Evolutionary conservation across 106 monocot species (phyloP).

Genomic region (Amphibolis antarctica): DNA sequence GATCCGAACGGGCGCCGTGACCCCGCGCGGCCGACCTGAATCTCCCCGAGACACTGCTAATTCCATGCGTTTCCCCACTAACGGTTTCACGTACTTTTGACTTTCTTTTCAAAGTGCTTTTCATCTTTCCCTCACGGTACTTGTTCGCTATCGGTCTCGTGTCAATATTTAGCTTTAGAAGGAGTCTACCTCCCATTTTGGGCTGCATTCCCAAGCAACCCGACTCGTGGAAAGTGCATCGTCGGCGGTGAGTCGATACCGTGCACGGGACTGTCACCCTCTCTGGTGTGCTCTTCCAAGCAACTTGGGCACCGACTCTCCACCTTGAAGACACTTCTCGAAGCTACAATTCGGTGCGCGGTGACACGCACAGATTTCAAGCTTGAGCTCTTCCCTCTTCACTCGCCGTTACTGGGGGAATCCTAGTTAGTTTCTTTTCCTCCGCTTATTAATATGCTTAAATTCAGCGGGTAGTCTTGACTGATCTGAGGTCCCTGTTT

Average conservation of each 20-base stretch:
- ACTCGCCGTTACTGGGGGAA: slow-evolving; percentile 37
- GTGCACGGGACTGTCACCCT: slow-evolving; percentile 8
- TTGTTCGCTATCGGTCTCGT: slow-evolving; percentile 19
- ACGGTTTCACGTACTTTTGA: slow-evolving; percentile 22
- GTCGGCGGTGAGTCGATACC: too few species aligned
- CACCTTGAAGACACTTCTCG: slow-evolving; percentile 12
- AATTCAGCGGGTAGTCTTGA: slow-evolving; percentile 20
- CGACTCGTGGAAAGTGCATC: slow-evolving; percentile 7
- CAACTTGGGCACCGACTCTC: slow-evolving; percentile 6
- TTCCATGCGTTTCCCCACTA: slow-evolving; percentile 6
- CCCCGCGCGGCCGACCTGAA: neutral
- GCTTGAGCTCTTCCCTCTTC: neutral
- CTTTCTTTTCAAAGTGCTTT: slow-evolving; percentile 24
- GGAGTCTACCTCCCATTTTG: slow-evolving; percentile 14
- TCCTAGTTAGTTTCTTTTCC: slow-evolving; percentile 35
- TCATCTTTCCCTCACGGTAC: slow-evolving; percentile 18
- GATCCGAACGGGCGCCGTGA: too few species aligned
- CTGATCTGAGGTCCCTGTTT: slow-evolving; percentile 21
- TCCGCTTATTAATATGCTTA: slow-evolving; percentile 22
- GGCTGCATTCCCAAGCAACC: slow-evolving; percentile 24
- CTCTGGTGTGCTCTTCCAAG: slow-evolving; percentile 15
- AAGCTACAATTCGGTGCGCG: slow-evolving; percentile 11
- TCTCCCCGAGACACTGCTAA: too few species aligned
- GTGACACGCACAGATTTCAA: neutral
- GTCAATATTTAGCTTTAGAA: slow-evolving; percentile 19